Base-by-base conservation (phyloP, 495 filamentous ascomycete genomes). In the Penicillium cinerascens region DNA sequence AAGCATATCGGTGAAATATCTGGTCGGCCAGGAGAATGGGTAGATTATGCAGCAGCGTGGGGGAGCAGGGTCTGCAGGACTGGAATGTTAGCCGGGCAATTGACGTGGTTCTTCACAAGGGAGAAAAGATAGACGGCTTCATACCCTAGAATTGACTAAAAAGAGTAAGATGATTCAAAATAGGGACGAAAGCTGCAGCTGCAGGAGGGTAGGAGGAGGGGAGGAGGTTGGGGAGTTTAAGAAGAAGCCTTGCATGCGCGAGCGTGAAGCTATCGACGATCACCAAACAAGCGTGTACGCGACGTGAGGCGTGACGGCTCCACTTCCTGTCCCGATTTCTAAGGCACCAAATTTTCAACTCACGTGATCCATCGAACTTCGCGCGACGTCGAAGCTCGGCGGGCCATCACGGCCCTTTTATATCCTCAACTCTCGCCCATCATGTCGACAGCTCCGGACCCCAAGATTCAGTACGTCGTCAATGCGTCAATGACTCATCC, bases 391-490 rank as follows among this genome's bases (percentile, higher is more conserved):
- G 35, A 6, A 29, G 27, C 18, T 36, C 39, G 42, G 29, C 44
- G 36, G 37, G 48, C 47, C 43, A 27, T 54, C 27, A 23, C 51
- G 40, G 49, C 59, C 59, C 47, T 57, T 69, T 65, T 68, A 71
- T 71, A 64, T 48, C 42, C 49, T 46, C 61, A 20, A 44, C 41
- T 26, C 17, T 48, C 23, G 52, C 42, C 53, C 69, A 81, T 54
- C 55, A 90, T 91, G 87, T 79, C 85, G 43, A 63, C 68, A 51
- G 60, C 51, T 54, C 60, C 60, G 42, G 87, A 91, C 69, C 72
- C 79, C 61, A 90, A 90, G 77, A 85, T 91, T 39, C 85, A 88
- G 88, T 92, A 79, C 52, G 82, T 76, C 54, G 54, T 54, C 29
- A 53, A 63, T 59, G 50, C 62, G 49, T 60, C 59, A 56, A 42